Percentiles rank a stretch among this genome's conserved stretches.
These are phyloP conservation scores for Centaurea solstitialis DNA, from an alignment of 129 eudicot genomes.

Conservation along the genomic window DNA sequence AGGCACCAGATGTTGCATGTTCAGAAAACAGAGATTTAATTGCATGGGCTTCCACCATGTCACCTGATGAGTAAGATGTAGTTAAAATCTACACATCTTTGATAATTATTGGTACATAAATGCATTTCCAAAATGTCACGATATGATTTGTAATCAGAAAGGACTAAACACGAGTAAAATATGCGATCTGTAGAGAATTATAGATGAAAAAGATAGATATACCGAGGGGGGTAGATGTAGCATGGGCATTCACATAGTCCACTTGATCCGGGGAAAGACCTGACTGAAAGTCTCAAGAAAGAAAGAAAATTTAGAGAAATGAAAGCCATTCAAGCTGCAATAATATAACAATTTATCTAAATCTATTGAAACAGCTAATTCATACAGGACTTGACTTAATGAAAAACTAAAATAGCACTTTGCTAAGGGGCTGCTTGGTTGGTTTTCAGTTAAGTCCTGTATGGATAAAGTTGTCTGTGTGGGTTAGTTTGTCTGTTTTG, in stretches of 20 bases:
- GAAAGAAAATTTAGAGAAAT: neutral
- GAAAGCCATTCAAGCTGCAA: neutral
- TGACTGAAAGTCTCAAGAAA: conserved; percentile 55
- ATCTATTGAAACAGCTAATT: neutral
- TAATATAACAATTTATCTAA: neutral
- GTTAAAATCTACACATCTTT: neutral
- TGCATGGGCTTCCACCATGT: conserved; percentile 83
- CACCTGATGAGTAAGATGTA: conserved; percentile 53
- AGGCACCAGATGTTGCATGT: conserved; percentile 71
- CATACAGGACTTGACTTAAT: neutral
- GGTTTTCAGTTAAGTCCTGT: no score
- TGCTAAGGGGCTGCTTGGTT: no score
- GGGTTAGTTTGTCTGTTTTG: no score
- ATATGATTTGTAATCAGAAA: neutral
- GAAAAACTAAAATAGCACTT: neutral
- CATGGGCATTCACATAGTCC: conserved; percentile 96
- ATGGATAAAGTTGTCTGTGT: no score
- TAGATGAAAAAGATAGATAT: conserved; percentile 12
- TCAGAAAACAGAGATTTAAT: conserved; percentile 64
- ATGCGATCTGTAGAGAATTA: neutral
- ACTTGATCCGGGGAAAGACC: conserved; percentile 78
- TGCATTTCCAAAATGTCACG: neutral
- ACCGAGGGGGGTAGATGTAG: conserved; percentile 96
- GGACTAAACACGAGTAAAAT: neutral
- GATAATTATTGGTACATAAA: neutral